Conservation (phyloP, 75 land plant genomes). For the Pinus tabuliformis region DNA sequence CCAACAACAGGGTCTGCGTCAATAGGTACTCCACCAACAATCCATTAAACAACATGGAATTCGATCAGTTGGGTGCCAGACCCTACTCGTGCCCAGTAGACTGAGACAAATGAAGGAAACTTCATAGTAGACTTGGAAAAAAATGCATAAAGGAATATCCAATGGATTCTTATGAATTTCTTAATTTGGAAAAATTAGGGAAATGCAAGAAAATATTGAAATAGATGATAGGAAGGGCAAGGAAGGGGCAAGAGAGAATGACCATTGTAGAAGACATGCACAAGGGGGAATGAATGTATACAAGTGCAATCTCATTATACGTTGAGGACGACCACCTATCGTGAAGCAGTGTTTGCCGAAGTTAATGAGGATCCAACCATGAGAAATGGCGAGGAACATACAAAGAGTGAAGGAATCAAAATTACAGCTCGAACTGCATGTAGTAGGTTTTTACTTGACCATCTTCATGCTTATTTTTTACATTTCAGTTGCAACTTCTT, state of each 20-base stretch:
- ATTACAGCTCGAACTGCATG: background rate
- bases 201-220: background rate
- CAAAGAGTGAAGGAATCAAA: background rate
- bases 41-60: slow-evolving; percentile 12
- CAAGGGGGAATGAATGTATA: too few relatives aligned
- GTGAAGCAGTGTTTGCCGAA: slow-evolving; percentile 16
- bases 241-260: background rate
- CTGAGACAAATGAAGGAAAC: background rate
- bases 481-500: background rate
- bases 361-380: slow-evolving; percentile 26
- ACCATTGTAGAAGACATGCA: background rate
- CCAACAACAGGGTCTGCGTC: slow-evolving; percentile 27
- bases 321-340: background rate
- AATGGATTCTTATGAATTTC: background rate
- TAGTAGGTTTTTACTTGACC: background rate
- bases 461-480: too few relatives aligned
- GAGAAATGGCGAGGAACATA: slow-evolving; percentile 19
- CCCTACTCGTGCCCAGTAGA: background rate
- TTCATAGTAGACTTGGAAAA: background rate
- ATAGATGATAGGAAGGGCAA: background rate
- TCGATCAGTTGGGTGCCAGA: background rate
- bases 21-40: slow-evolving; percentile 22
- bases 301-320: slow-evolving; percentile 3
- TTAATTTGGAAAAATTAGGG: background rate
- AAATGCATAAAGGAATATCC: background rate